These are phyloP conservation scores for Pichia sp. DNA, from an alignment of 1,139 yeast genomes.

Conservation along the genomic window DNA sequence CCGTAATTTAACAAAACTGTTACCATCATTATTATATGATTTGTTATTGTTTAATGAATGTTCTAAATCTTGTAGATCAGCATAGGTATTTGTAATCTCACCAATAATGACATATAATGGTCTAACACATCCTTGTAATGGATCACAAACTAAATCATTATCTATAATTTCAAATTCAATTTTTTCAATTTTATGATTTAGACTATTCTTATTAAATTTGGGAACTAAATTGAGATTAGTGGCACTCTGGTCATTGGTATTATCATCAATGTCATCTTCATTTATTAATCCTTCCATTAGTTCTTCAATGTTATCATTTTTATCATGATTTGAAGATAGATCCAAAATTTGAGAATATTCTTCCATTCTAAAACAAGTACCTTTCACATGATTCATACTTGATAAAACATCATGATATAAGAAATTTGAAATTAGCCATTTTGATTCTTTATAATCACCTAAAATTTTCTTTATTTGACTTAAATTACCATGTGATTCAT, in stretches of 20 bases:
- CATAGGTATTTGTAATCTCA: slow-evolving; percentile 33
- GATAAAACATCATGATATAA: slow-evolving; percentile 39
- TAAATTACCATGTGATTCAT: slow-evolving; percentile 33
- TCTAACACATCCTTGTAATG: slow-evolving; percentile 41
- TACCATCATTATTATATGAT: background rate
- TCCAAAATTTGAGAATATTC: slow-evolving; percentile 29
- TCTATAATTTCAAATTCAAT: slow-evolving; percentile 21
- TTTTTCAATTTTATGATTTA: slow-evolving; percentile 23
- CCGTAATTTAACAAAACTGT: background rate
- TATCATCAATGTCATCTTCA: too few relatives aligned
- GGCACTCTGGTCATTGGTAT: too few relatives aligned
- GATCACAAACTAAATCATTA: slow-evolving; percentile 35
- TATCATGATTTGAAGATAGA: slow-evolving; percentile 1
- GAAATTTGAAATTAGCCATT: slow-evolving; percentile 37
- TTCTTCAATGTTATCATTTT: too few relatives aligned
- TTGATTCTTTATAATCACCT: slow-evolving; percentile 34
- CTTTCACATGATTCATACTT: slow-evolving; percentile 30
- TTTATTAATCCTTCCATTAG: too few relatives aligned
- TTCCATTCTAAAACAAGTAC: slow-evolving; percentile 33
- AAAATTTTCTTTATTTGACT: slow-evolving; percentile 25
- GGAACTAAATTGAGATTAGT: background rate
- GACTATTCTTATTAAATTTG: background rate
- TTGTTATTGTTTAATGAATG: background rate
- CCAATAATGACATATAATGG: slow-evolving; percentile 36
- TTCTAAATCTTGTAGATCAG: slow-evolving; percentile 22